These are phyloP conservation scores for Trebouxia gelatinosa DNA, from an alignment of 163 green algal genomes.

Conservation along the genomic window DNA sequence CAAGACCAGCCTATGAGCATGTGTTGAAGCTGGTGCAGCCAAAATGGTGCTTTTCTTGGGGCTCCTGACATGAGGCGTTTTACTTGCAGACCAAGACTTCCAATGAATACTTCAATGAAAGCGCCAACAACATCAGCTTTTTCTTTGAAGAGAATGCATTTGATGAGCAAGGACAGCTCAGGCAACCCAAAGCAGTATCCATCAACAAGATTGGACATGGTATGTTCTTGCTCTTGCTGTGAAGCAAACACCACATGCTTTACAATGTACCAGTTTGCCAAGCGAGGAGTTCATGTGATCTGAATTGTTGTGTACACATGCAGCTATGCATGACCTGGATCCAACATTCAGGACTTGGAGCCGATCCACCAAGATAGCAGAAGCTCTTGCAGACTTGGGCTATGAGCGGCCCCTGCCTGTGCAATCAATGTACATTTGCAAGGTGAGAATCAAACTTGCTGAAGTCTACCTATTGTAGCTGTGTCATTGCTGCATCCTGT, in stretches of 20 bases:
- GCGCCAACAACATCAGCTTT: constrained; percentile 69
- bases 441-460: constrained; percentile 43
- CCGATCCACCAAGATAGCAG: constrained; percentile 60
- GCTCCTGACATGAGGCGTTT: background rate
- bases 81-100: constrained; percentile 39
- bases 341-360: constrained; percentile 84
- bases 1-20: background rate
- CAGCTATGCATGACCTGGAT: constrained; percentile 96
- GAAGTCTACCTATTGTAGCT: background rate
- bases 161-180: constrained; percentile 64
- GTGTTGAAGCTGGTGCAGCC: background rate
- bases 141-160: constrained; percentile 94
- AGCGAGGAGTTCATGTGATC: background rate
- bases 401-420: constrained; percentile 78
- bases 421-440: constrained; percentile 96
- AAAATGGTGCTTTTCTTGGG: background rate
- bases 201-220: constrained; percentile 95
- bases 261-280: background rate
- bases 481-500: background rate
- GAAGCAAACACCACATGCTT: background rate
- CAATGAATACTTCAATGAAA: constrained; percentile 79
- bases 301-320: background rate
- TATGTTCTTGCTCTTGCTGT: constrained; percentile 1
- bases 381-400: constrained; percentile 67
- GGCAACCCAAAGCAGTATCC: constrained; percentile 60